A percentile compares a stretch with the other conserved stretches of the same genome.
Conservation (phyloP, 2,329 filamentous ascomycete genomes). For the Colletotrichum cordylinicola region DNA sequence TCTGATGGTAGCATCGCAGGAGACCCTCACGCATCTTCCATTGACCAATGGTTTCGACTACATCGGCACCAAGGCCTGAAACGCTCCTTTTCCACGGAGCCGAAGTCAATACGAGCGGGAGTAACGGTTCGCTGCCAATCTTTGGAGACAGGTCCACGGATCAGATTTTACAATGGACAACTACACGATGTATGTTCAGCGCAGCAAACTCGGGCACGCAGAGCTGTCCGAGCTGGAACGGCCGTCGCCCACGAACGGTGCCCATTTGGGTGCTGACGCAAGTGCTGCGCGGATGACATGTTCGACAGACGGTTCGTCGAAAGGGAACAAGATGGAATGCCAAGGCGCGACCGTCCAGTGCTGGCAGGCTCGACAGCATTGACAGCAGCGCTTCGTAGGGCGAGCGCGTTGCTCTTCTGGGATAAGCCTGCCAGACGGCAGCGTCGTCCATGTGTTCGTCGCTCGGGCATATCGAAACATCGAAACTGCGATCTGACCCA, state of each 20-base stretch:
- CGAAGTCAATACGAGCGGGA: background rate
- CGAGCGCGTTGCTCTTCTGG: background rate
- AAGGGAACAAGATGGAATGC: conserved; percentile 1
- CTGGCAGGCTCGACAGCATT: background rate
- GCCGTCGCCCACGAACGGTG: background rate
- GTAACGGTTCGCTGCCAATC: background rate
- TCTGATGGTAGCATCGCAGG: background rate
- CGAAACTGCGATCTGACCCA: conserved; percentile 9
- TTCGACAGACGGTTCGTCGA: background rate
- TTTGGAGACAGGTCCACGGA: background rate
- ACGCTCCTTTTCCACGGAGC: background rate
- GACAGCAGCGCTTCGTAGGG: background rate
- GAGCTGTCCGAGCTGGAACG: background rate
- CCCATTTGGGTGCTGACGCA: background rate
- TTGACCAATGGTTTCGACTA: background rate
- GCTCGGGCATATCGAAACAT: conserved; percentile 14
- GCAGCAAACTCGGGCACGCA: background rate
- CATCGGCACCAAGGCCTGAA: background rate
- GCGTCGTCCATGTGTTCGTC: background rate
- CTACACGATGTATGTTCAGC: background rate
- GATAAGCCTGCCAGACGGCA: background rate
- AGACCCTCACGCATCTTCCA: background rate
- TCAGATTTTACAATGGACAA: background rate
- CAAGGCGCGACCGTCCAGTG: background rate
- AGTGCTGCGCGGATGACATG: background rate